A percentile compares a stretch with the other conserved stretches of the same genome.
These are phyloP conservation scores for Penicillium paxilli DNA, from an alignment of 495 filamentous ascomycete species.

Conservation along the genomic window DNA sequence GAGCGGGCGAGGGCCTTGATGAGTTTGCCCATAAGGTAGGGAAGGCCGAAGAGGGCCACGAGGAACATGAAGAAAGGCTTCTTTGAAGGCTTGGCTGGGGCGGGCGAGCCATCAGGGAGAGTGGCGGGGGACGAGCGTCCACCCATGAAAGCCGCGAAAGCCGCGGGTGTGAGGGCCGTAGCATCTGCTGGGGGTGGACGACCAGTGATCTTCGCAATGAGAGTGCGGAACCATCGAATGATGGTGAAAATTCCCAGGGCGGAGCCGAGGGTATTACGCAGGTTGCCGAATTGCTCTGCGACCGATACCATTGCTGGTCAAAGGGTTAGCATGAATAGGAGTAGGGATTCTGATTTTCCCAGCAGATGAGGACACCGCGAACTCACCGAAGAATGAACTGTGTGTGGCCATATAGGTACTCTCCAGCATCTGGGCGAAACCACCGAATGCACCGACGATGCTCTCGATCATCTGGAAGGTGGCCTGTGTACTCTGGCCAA, in stretches of 20 bases:
- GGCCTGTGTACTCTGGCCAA: slow-evolving; percentile 89
- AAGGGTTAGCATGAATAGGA: slow-evolving; percentile 19
- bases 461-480: slow-evolving; percentile 99
- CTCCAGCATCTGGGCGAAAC: slow-evolving; percentile 99
- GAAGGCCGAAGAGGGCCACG: slow-evolving; percentile 88
- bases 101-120: slow-evolving; percentile 56
- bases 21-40: slow-evolving; percentile 92
- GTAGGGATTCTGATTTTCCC: no score
- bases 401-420: slow-evolving; percentile 99
- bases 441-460: slow-evolving; percentile 93
- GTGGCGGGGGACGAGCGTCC: slow-evolving; percentile 39
- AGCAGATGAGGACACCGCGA: no score
- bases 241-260: slow-evolving; percentile 94
- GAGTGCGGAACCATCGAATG: slow-evolving; percentile 87
- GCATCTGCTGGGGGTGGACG: slow-evolving; percentile 85
- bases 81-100: slow-evolving; percentile 71
- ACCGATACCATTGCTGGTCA: slow-evolving; percentile 95
- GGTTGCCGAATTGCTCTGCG: slow-evolving; percentile 92
- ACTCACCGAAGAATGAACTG: slow-evolving; percentile 95
- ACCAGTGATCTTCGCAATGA: slow-evolving; percentile 92
- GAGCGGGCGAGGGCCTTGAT: slow-evolving; percentile 79
- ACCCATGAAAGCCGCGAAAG: slow-evolving; percentile 82
- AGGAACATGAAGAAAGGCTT: slow-evolving; percentile 97
- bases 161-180: slow-evolving; percentile 79
- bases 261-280: slow-evolving; percentile 92